phyloP scores from a whole-genome alignment of 495 filamentous ascomycete species.

The Parathielavia hyrcaniae region DNA sequence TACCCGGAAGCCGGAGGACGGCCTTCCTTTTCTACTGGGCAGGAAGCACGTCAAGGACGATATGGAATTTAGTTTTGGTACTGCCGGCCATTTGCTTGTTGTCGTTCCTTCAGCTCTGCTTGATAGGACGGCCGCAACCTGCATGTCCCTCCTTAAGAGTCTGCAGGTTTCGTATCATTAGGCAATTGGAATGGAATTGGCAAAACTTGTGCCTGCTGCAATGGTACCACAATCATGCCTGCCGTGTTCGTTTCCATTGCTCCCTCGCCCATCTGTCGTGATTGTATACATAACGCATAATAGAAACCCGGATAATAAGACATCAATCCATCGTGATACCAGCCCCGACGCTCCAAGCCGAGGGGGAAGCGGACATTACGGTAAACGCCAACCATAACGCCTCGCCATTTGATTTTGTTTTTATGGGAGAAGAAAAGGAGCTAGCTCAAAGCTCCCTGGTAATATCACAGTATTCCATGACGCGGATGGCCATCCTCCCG shows the following conservation, averaged over 20 bases:
- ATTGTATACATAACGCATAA: background rate
- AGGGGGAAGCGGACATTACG: no score
- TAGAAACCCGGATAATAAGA: no score
- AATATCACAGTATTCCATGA: slow-evolving; percentile 31
- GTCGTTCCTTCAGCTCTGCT: slow-evolving; percentile 21
- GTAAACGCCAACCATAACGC: no score
- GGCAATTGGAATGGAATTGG: slow-evolving; percentile 26
- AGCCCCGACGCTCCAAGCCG: no score
- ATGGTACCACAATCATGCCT: background rate
- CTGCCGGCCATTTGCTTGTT: slow-evolving; percentile 20
- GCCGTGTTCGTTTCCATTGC: background rate
- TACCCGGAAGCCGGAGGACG: slow-evolving; percentile 26
- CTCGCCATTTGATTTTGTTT: no score
- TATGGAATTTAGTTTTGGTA: slow-evolving; percentile 20
- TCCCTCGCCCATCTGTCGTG: background rate
- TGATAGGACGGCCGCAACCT: slow-evolving; percentile 19
- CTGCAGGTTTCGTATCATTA: slow-evolving; percentile 22
- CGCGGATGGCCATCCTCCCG: slow-evolving; percentile 19
- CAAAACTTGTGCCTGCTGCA: background rate
- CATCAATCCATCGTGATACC: no score
- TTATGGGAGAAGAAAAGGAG: no score
- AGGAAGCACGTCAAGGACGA: slow-evolving; percentile 12
- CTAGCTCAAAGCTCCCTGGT: slow-evolving; percentile 23
- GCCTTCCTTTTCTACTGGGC: slow-evolving; percentile 18
- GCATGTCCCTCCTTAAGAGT: slow-evolving; percentile 27